phyloP scores from a whole-genome alignment of 1,284 basidiomycete species.

The Rhodotorula sp. region DNA sequence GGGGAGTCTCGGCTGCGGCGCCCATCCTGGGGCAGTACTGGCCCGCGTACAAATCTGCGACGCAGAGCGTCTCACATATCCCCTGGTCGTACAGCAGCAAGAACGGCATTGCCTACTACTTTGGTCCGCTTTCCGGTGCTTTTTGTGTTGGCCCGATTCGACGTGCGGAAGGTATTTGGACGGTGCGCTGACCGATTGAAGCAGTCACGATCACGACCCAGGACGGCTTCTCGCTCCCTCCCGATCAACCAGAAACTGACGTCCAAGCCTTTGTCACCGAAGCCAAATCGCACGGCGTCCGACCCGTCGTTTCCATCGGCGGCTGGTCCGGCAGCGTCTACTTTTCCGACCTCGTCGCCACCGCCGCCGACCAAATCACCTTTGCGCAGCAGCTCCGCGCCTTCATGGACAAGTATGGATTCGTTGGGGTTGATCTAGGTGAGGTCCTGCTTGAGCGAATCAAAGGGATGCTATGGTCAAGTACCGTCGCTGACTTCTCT shows the following conservation, averaged over 20 bases:
- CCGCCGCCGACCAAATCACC: slow-evolving; percentile 53
- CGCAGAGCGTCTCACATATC: not conserved
- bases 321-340: slow-evolving; percentile 48
- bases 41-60: slow-evolving; percentile 20
- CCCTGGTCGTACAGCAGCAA: not conserved
- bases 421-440: slow-evolving; percentile 93
- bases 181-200: too few relatives aligned
- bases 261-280: slow-evolving; percentile 18
- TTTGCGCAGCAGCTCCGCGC: slow-evolving; percentile 64
- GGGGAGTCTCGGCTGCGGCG: not conserved
- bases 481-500: too few relatives aligned
- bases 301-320: slow-evolving; percentile 28
- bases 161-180: too few relatives aligned
- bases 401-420: slow-evolving; percentile 59
- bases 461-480: too few relatives aligned
- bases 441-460: too few relatives aligned
- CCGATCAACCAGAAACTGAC: slow-evolving; percentile 7
- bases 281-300: slow-evolving; percentile 17
- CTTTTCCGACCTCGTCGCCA: slow-evolving; percentile 70
- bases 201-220: slow-evolving; percentile 24
- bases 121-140: slow-evolving; percentile 13
- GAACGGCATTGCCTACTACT: slow-evolving; percentile 30
- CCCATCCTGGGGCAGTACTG: slow-evolving; percentile 19
- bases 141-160: too few relatives aligned
- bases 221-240: slow-evolving; percentile 24